Evolutionary conservation across 2,329 filamentous ascomycete species (phyloP), one percentile per base, ranked within the genome.

Genomic region (Cryphonectria radicalis): DNA sequence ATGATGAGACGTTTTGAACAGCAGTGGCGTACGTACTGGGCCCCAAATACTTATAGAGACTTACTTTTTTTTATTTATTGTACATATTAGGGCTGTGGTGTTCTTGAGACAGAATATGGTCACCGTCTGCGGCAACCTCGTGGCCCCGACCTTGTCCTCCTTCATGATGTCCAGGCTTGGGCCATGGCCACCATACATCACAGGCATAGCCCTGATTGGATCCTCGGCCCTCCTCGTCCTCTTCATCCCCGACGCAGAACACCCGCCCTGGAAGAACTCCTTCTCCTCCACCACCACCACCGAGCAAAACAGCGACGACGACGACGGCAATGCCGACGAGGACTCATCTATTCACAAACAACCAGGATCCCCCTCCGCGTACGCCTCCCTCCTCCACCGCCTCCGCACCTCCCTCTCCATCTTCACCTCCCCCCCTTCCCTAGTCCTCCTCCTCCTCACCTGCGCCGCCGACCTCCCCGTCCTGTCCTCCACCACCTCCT

Each of bases 151-250:
- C 2, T 63, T 80, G 14, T 74, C 77, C 0, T 76, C 77, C 11
- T n/a, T 76, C 11, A 72, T 80, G 50, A 80, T 80, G 78, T 70
- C 74, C 25, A 73, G 25, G n/a, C 43, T 66, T 1, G 77, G 78
- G 0, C 76, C 77, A 1, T 80, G 78, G 78, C 73, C 76, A 10
- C 68, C 76, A 0, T 72, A 77, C 10, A 74, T 74, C 63, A 69
- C 75, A 8, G 76, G 76, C 17, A 14, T 76, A 10, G 67, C 57
- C 2, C 63, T 76, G 32, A 59, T 76, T 3, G 63, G 40, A 50
- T 7, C 28, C 37, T 63, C 46, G 6, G 19, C 59, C 55, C 0
- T 67, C 50, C 50, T 70, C 63, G 42, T 71, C 65, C 66, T 78
- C 50, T 76, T 78, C 67, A 67, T 79, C 13, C 77, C 78, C 4